Evolutionary conservation across 345 rosid species (phyloP).

Genomic region (Gynandropsis gynandra): DNA sequence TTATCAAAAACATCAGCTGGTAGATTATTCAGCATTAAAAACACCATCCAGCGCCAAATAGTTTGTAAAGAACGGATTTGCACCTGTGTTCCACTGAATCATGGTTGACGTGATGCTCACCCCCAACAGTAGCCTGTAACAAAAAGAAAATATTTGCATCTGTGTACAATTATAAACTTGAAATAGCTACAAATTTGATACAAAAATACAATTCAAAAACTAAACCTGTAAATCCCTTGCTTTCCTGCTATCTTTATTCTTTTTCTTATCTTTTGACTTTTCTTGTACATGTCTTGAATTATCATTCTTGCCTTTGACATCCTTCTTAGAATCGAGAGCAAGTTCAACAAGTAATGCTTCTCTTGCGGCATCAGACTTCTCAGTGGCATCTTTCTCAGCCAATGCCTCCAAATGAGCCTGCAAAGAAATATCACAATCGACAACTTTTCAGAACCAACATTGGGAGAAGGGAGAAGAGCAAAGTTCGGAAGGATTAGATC

Average conservation of each 20-base stretch:
- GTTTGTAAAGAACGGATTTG: background rate
- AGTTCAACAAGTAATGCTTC: conserved; percentile 94
- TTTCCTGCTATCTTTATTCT: conserved; percentile 60
- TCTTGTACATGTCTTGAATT: conserved; percentile 52
- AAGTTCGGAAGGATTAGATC: conserved; percentile 22
- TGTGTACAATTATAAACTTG: conserved; percentile 5
- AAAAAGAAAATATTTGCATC: conserved; percentile 21
- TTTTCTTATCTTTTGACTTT: conserved; percentile 79
- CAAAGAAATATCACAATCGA: conserved; percentile 5
- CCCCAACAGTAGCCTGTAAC: conserved; percentile 44
- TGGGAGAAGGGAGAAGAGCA: conserved; percentile 10
- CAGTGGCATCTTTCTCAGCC: conserved; percentile 91
- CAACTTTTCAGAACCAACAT: conserved; percentile 9
- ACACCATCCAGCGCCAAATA: conserved; percentile 12
- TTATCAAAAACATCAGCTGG: conserved; percentile 16
- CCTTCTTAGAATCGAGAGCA: conserved; percentile 79
- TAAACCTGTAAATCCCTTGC: conserved; percentile 68
- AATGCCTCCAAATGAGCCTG: conserved; percentile 84
- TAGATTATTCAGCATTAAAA: conserved; percentile 1
- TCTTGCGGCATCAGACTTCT: conserved; percentile 95
- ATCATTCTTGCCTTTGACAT: conserved; percentile 51
- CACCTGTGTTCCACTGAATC: conserved; percentile 51
- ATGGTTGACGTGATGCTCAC: conserved; percentile 39
- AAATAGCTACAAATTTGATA: conserved; percentile 10
- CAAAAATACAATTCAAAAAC: conserved; percentile 12